Percentiles rank a stretch among this genome's conserved stretches.
Evolutionary conservation across 345 rosid genomes (phyloP).

Genomic region (Linum trigynum): DNA sequence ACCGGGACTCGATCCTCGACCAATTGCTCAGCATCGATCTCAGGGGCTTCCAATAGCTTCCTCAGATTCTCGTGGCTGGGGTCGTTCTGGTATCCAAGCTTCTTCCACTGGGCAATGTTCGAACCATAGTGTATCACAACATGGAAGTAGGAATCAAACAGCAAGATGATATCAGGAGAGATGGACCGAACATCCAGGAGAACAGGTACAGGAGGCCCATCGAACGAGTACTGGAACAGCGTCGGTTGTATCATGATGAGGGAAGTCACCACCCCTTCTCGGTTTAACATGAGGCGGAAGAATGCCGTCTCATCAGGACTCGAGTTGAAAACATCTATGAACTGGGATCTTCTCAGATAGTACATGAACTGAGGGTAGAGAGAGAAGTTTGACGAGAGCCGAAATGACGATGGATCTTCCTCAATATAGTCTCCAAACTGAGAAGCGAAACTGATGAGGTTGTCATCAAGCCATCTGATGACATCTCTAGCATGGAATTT

Average conservation of each 20-base stretch:
- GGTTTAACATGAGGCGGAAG: constrained; percentile 78
- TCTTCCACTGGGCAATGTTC: constrained; percentile 84
- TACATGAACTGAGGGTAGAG: constrained; percentile 96
- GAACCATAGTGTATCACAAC: constrained; percentile 88
- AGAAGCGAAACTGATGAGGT: constrained; percentile 63
- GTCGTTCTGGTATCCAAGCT: constrained; percentile 72
- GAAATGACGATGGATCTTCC: constrained; percentile 92
- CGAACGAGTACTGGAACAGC: constrained; percentile 76
- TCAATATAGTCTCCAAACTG: constrained; percentile 78
- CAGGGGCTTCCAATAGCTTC: constrained; percentile 82
- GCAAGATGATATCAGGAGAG: constrained; percentile 63
- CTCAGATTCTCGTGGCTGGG: constrained; percentile 76
- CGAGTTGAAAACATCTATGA: constrained; percentile 83
- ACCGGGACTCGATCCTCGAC: constrained; percentile 65
- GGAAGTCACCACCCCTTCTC: constrained; percentile 83
- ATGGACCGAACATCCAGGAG: constrained; percentile 84
- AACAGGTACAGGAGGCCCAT: constrained; percentile 90
- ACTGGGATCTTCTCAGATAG: constrained; percentile 89
- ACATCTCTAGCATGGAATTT: constrained; percentile 70
- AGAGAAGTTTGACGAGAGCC: constrained; percentile 77
- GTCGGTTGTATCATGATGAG: constrained; percentile 95
- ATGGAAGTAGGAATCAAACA: constrained; percentile 82
- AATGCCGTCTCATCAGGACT: constrained; percentile 85
- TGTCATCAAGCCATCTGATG: constrained; percentile 82
- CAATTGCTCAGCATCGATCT: constrained; percentile 55